These are phyloP conservation scores for Leucaena leucocephala DNA, from an alignment of 306 rosid species.

Conservation along the genomic window DNA sequence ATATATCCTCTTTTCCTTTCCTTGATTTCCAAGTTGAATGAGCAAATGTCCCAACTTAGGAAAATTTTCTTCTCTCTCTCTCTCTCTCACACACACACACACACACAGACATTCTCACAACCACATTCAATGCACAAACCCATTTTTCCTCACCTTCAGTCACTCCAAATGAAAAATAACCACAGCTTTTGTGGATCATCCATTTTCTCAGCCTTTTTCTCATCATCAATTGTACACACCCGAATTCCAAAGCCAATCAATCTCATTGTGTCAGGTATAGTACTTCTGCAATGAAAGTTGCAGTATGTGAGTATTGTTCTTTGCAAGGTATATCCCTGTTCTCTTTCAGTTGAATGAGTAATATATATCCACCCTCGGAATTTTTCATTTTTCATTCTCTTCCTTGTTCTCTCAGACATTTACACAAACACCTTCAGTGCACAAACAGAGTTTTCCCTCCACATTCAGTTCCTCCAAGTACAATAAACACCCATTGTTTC, in stretches of 20 bases:
- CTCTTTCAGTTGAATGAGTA: not conserved
- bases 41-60: not conserved
- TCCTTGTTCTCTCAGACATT: not conserved
- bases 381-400: not conserved
- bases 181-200: conserved; percentile 30
- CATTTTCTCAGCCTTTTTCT: conserved; percentile 17
- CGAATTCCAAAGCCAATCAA: not conserved
- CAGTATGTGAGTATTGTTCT: not conserved
- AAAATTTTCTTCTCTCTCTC: not conserved
- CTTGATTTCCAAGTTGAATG: conserved; percentile 69
- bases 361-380: not conserved
- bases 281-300: not conserved
- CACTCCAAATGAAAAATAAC: conserved; percentile 23
- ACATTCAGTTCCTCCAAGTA: not conserved
- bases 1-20: conserved; percentile 72
- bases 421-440: not conserved
- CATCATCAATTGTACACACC: conserved; percentile 22
- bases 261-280: not conserved
- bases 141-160: conserved; percentile 4
- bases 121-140: conserved; percentile 19
- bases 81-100: not conserved
- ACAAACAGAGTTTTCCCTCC: not conserved
- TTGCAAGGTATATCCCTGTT: not conserved
- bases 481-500: conserved; percentile 37
- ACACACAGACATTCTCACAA: not conserved